Evolutionary conservation across 2,329 filamentous ascomycete genomes (phyloP), one percentile per base, ranked within the genome.

Genomic region (Penicillium sp.): DNA sequence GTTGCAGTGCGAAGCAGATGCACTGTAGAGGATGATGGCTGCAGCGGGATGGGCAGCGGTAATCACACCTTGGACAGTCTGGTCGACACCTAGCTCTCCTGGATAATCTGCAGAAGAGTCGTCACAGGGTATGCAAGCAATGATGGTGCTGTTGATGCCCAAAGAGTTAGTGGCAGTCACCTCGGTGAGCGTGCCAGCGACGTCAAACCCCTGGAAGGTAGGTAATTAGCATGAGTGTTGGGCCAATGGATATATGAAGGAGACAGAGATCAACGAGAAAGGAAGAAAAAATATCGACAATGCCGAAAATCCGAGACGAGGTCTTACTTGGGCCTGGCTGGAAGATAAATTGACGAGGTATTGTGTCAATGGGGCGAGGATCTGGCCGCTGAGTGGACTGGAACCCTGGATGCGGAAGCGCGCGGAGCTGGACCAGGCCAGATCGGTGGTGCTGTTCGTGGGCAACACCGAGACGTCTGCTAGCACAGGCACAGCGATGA

Each of bases 41-140:
- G 65, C 67, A 0, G 76, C 68, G 8, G 58, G 59, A 7, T 69
- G 63, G 11, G 67, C 59, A 17, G 72, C 67, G 15, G 63, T 57
- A 57, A 78, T 63, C 37, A 76, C 69, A 55, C 69, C 71, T 42
- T 64, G 49, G 42, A 80, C 66, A 4, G 76, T 76, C 31, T 69
- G 63, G 55, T 68, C 71, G 10, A 71, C 75, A 62, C 71, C 67
- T 34, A 77, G 62, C 35, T 74, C 71, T n/a, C 76, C 78, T 11
- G 71, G 63, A 62, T 80, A 80, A 25, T 70, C 38, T 70, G 67
- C 1, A 67, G 61, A 62, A 31, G 50, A 43, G 25, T 43, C 25
- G 50, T 81, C 78, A 63, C 78, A 80, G 43, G 74, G 75, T 54
- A 81, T 66, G 49, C 76, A 75, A 53, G 76, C 76, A 57, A 81